A percentile compares a stretch with the other conserved stretches of the same genome.
Evolutionary conservation across 139 green algal genomes (phyloP).

Genomic region (Trebouxia sp.): DNA sequence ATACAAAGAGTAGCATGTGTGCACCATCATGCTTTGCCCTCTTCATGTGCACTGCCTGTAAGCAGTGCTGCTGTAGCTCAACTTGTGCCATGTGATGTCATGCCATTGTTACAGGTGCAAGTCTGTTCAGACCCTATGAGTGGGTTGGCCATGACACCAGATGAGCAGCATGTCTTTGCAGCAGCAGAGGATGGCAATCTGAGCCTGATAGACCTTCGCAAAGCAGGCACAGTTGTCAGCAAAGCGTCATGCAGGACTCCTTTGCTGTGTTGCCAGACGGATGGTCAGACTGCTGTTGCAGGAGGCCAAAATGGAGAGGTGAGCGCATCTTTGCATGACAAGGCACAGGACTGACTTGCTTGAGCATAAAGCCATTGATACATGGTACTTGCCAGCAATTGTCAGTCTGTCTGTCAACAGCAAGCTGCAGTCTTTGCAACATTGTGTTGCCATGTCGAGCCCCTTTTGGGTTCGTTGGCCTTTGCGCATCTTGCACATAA

Average conservation of each 20-base stretch:
- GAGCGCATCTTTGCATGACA: not conserved
- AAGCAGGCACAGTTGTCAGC: conserved; percentile 16
- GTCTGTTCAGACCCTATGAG: conserved; percentile 69
- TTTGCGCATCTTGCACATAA: not conserved
- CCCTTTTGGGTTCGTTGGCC: too few relatives aligned
- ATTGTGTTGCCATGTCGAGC: too few relatives aligned
- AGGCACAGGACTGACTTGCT: not conserved
- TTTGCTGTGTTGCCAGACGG: conserved; percentile 60
- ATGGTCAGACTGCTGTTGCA: conserved; percentile 51
- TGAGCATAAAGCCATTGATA: too few relatives aligned
- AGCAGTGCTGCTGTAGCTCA: not conserved
- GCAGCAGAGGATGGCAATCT: conserved; percentile 56
- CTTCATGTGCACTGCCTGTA: not conserved
- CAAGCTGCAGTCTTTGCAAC: too few relatives aligned
- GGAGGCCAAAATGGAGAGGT: conserved; percentile 58
- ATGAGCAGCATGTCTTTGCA: conserved; percentile 41
- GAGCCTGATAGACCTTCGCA: conserved; percentile 54
- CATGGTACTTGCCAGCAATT: too few relatives aligned
- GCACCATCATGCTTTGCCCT: too few relatives aligned
- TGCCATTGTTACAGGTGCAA: too few relatives aligned
- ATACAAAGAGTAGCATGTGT: too few relatives aligned
- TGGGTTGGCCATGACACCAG: conserved; percentile 52
- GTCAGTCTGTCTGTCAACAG: too few relatives aligned
- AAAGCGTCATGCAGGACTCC: conserved; percentile 41
- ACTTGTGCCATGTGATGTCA: too few relatives aligned